A percentile compares a stretch with the other conserved stretches of the same genome.
Conservation (phyloP, 192 early-diverging fungal genomes). For the Coemansia sp. region DNA sequence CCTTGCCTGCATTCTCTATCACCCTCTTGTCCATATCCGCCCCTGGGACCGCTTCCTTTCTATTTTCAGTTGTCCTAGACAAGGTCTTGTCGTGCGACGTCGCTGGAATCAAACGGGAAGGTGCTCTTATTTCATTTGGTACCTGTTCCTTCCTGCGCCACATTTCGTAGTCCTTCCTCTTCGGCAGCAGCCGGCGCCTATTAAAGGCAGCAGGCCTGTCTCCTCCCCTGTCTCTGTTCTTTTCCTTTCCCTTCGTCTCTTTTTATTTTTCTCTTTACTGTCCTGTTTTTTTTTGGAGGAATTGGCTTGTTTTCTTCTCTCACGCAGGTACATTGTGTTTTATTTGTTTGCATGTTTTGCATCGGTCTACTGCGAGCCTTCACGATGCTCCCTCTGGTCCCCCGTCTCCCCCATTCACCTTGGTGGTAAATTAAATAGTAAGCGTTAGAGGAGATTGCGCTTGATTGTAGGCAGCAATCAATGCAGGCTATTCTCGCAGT, state of each 20-base stretch:
- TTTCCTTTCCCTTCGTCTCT: constrained; percentile 4
- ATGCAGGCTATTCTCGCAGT: not conserved
- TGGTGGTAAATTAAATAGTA: not conserved
- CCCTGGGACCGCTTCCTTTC: not conserved
- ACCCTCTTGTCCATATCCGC: constrained; percentile 1
- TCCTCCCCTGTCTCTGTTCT: constrained; percentile 9
- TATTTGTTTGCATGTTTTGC: constrained; percentile 14
- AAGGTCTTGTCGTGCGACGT: constrained; percentile 5
- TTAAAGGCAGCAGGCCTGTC: constrained; percentile 29
- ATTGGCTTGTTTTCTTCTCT: not conserved
- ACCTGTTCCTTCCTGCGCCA: not conserved
- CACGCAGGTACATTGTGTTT: not conserved
- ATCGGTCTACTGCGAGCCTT: constrained; percentile 8
- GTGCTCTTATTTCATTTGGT: not conserved
- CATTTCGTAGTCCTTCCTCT: not conserved
- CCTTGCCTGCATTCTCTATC: not conserved
- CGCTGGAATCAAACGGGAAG: not conserved
- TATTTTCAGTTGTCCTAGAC: not conserved
- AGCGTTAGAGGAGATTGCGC: not conserved
- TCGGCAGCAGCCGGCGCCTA: constrained; percentile 3
- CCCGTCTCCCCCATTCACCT: not conserved
- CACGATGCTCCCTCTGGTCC: constrained; percentile 1
- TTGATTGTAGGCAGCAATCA: constrained; percentile 2
- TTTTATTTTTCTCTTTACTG: constrained; percentile 8
- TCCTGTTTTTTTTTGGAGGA: not conserved